Evolutionary conservation across 371 early-diverging fungal genomes (phyloP), one percentile per base, ranked within the genome.

Genomic region (Rhizomucor miehei): DNA sequence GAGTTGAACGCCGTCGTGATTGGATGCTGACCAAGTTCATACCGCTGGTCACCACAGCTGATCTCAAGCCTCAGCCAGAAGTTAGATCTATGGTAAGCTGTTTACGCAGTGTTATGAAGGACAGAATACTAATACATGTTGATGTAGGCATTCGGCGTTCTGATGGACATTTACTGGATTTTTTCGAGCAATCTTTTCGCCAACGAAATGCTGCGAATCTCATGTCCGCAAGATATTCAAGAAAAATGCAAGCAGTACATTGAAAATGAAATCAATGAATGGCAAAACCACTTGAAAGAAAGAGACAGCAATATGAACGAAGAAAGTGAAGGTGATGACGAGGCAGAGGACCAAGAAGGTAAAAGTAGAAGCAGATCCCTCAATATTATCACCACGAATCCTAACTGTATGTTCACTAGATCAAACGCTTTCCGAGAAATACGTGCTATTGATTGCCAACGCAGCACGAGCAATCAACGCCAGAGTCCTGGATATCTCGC

Each of bases 141-240:
- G 16, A 36, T 37, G 14, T 25, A 73, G 69, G 71, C 80, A 11
- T 80, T 80, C 56, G 74, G 73, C 29, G 64, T 67, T 29, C 34
- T 82, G 21, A 69, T 82, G 8, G 82, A 82, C 50, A 50, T 80
- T 0, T 79, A 80, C 54, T 81, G 81, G 81, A 54, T 85, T 6
- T 82, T 83, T 60, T 70, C 73, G 1, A 75, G 76, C 16, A 79
- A 81, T 14, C 52, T 80, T 48, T 81, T 80, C 62, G 63, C 54
- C 19, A 66, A 64, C 13, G 60, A 63, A 12, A 52, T 65, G 8
- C 51, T 80, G 25, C 59, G 63, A 44, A 60, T 71, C 19, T 48
- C 49, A 8, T 82, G 79, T 40, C 62, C 80, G 3, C 55, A 51
- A 11, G 54, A 66, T 3, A 52, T 65, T 1, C 85, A 85, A 55